Evolutionary conservation across 805 yeast genomes (phyloP), one percentile per base, ranked within the genome.

Genomic region (Suhomyces kilbournensis): DNA sequence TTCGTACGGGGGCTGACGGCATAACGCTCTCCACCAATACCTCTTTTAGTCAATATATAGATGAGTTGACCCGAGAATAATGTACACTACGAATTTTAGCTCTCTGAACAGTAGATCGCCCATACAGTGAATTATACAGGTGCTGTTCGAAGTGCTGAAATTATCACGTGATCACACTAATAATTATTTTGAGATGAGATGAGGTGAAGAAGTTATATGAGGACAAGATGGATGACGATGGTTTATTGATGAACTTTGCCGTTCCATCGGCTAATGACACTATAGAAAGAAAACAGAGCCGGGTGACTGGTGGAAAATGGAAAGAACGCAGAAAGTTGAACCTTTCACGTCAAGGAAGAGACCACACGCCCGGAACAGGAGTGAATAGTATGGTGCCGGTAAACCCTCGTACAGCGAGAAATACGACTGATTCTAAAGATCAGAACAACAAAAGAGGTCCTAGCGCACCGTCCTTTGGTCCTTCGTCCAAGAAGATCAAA

Each of bases 251-350:
- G 62, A 93, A 93, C 66, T 85, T 93, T 63, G 80, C 85, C 26
- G 70, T 77, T 3, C 75, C 78, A n/a, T 62, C 63, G 22, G 63
- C 58, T 9, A 64, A 68, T 7, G 61, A 46, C 1, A 52, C 64
- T 14, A 63, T 60, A 10, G 53, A 63, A 2, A 57, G 72, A 6
- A 56, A 57, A 52, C 61, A 48, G 10, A 48, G 54, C 15, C 83
- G 78, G 62, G 78, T 83, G 2, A 74, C 80, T 2, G 93, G 93
- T 35, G 96, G 96, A 14, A 79, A 79, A 57, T 90, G 96, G 96
- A 85, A 81, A 60, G 96, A 90, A 52, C 79, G 96, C 56, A 74
- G 94, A 60, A 82, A 81, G 63, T 71, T 81, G 53, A 84, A 82
- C 61, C 74, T 79, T 60, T 67, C 77, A 50, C 63, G 75, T 38